Evolutionary conservation across 2,329 filamentous ascomycete species (phyloP).

Genomic region (Pseudogymnoascus sp.): DNA sequence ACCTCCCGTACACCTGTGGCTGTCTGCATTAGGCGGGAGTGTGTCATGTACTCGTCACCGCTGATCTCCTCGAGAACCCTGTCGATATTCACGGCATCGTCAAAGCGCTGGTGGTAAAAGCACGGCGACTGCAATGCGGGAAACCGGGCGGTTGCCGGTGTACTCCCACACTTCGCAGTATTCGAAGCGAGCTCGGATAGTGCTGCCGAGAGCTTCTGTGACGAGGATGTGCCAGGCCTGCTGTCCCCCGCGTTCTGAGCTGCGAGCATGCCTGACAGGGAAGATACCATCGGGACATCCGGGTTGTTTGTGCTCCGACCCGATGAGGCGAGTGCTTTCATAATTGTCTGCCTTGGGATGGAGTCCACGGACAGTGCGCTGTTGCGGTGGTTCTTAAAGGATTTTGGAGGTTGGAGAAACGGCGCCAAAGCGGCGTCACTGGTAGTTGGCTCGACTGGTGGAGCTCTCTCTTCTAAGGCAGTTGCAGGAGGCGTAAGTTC

Average conservation of each 20-base stretch:
- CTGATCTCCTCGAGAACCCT: slow-evolving; percentile 93
- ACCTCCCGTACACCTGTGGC: slow-evolving; percentile 93
- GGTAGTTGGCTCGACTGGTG: not conserved
- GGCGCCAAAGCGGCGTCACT: slow-evolving; percentile 20
- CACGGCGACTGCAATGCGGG: slow-evolving; percentile 81
- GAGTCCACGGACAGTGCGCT: slow-evolving; percentile 30
- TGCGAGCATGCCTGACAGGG: slow-evolving; percentile 53
- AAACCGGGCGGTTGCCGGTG: slow-evolving; percentile 40
- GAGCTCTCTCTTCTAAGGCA: slow-evolving; percentile 5
- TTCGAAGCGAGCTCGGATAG: slow-evolving; percentile 42
- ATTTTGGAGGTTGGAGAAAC: slow-evolving; percentile 17
- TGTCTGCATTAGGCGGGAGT: slow-evolving; percentile 89
- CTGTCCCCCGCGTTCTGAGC: slow-evolving; percentile 29
- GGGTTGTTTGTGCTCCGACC: slow-evolving; percentile 54
- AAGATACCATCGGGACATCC: slow-evolving; percentile 40
- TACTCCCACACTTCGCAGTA: slow-evolving; percentile 20
- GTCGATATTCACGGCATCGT: slow-evolving; percentile 90
- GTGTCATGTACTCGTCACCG: slow-evolving; percentile 81
- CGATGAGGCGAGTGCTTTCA: slow-evolving; percentile 71
- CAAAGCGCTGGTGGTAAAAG: slow-evolving; percentile 96
- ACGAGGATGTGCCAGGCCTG: slow-evolving; percentile 26
- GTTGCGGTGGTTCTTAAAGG: slow-evolving; percentile 24
- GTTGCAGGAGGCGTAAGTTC: slow-evolving; percentile 9
- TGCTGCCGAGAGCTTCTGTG: slow-evolving; percentile 57
- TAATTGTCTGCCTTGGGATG: slow-evolving; percentile 69